Evolutionary conservation across 2,329 filamentous ascomycete genomes (phyloP).

Genomic region (Trichophyton mentagrophytes): DNA sequence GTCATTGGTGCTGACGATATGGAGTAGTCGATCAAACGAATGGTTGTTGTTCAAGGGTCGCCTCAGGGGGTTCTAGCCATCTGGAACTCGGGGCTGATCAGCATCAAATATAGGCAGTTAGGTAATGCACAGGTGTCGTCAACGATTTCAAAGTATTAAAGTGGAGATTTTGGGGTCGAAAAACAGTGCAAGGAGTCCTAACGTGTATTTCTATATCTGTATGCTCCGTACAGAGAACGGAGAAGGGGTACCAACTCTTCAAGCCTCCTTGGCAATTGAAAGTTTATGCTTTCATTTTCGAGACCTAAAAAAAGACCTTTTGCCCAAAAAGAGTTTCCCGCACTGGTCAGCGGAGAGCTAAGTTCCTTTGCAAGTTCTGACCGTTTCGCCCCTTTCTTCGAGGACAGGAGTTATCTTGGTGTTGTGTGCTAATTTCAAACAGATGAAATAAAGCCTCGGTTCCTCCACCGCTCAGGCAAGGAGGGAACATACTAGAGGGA

Average conservation of each 20-base stretch:
- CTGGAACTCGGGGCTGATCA: constrained; percentile 2
- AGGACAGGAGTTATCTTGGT: background rate
- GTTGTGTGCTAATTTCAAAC: background rate
- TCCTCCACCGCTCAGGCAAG: background rate
- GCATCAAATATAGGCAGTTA: constrained; percentile 1
- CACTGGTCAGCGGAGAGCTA: background rate
- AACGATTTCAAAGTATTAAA: background rate
- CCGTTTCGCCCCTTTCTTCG: background rate
- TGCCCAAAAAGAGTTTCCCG: background rate
- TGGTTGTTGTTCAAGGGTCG: background rate
- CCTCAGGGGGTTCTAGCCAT: constrained; percentile 7
- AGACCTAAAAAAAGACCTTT: background rate
- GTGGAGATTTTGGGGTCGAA: constrained; percentile 1
- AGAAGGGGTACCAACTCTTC: constrained; percentile 1
- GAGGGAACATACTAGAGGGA: background rate
- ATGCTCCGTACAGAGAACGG: background rate
- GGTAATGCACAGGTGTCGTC: background rate
- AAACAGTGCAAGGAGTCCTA: background rate
- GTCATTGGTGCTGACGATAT: constrained; percentile 2
- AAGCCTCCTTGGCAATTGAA: background rate
- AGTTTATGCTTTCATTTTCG: background rate
- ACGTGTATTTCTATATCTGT: background rate
- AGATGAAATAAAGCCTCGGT: background rate
- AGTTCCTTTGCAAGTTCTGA: background rate
- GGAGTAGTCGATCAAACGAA: constrained; percentile 7